Base-by-base conservation (phyloP, 2,329 filamentous ascomycete genomes). In the Aspergillus novofumigatus region DNA sequence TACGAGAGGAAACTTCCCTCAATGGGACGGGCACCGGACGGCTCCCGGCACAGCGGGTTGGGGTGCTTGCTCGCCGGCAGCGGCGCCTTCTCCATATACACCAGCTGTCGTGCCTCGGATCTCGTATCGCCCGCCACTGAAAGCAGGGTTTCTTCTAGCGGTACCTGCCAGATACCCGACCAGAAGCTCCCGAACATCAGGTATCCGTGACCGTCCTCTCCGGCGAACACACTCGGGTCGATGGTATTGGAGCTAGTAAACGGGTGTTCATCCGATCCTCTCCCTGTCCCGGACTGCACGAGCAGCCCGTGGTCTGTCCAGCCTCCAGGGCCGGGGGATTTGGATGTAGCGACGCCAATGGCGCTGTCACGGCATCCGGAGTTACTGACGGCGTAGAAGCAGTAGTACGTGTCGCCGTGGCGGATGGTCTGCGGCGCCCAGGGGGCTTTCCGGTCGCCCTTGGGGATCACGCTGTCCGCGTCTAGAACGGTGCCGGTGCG, bases 111-210 rank as follows among this genome's bases (percentile, higher is more conserved):
- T 3, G 65, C 66, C 51, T 70, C 62, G 4, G 67, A 63, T 4
- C 61, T n/a, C 1, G 63, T 61, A 2, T 58, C 65, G 17, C 59
- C 64, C 9, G 53, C 55, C 1, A 60, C 52, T 1, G 67, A 67
- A 11, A 72, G 47, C 9, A 71, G 53, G 45, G 70, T 65, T 1
- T 61, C 41, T 8, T 57, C 59, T 58, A 89, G 78, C 38, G 76
- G 71, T 1, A 85, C 81, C 67, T 86, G 82, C 77, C 84, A 88
- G 60, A 90, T 80, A 62, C 86, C 82, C 5, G 75, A 73, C 86
- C 86, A 91, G 77, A 88, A 90, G 47, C 83, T 87, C 47, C 87
- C 88, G 59, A 88, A 90, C 52, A 78, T 83, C 64, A 86, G 71
- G 57, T 79, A 79, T 60, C 79, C 80, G 4, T 64, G 62, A 3